A percentile compares a stretch with the other conserved stretches of the same genome.
These are phyloP conservation scores for Irpex lacteus DNA, from an alignment of 1,284 basidiomycete species.

Conservation along the genomic window DNA sequence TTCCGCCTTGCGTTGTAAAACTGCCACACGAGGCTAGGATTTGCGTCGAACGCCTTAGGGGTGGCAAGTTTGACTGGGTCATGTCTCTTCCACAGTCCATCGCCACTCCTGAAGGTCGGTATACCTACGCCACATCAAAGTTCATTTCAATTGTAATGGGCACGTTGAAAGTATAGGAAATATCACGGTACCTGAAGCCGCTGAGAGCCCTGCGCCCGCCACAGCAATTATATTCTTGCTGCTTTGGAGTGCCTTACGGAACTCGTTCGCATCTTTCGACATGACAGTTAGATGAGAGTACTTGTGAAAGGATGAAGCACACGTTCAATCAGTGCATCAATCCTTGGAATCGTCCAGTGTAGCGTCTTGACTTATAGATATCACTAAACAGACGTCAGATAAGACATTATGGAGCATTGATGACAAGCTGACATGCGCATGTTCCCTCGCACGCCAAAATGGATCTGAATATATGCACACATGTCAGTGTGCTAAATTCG, in stretches of 20 bases:
- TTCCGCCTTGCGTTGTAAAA: constrained; percentile 39
- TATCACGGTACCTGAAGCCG: constrained; percentile 44
- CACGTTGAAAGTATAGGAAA: neutral
- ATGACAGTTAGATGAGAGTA: neutral
- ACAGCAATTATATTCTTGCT: constrained; percentile 49
- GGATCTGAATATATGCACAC: too few relatives aligned
- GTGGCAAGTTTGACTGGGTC: constrained; percentile 37
- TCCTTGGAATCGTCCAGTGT: too few relatives aligned
- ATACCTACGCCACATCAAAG: constrained; percentile 39
- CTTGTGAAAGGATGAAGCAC: too few relatives aligned
- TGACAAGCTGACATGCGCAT: too few relatives aligned
- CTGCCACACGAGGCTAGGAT: constrained; percentile 40
- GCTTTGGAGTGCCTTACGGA: constrained; percentile 22
- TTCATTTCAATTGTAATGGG: neutral
- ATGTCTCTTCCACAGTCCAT: constrained; percentile 35
- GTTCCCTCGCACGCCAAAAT: too few relatives aligned
- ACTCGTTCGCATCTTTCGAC: constrained; percentile 25
- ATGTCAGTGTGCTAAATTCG: too few relatives aligned
- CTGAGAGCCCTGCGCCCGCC: constrained; percentile 58
- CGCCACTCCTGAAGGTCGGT: constrained; percentile 55
- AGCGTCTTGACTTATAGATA: too few relatives aligned
- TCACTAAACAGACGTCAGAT: too few relatives aligned
- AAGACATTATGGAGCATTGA: too few relatives aligned
- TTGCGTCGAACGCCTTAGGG: constrained; percentile 36
- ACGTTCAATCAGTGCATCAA: too few relatives aligned